Evolutionary conservation across 2,329 filamentous ascomycete species (phyloP), one percentile per base, ranked within the genome.

Genomic region (Sphaerulina vaccinii): DNA sequence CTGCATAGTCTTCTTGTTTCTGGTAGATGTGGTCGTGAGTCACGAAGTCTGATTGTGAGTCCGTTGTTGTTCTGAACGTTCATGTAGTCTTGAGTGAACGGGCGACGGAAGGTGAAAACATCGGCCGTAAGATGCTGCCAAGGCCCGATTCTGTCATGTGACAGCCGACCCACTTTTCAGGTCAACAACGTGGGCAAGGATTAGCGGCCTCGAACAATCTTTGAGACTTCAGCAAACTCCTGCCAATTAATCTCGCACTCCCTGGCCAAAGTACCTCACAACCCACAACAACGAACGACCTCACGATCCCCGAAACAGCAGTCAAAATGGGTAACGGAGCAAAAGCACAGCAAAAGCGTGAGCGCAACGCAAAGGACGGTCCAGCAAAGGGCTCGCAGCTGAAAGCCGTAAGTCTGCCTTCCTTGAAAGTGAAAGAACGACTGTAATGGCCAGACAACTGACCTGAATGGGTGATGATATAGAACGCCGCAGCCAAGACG

Each of bases 401-500:
- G 32, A 62, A 62, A 47, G 47, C 43, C 24, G 57, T 61, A 51
- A 21, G 59, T 55, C 10, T 15, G 19, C 19, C 18, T n/a, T n/a
- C n/a, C n/a, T n/a, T n/a, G 18, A 11, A 18, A 21, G 16, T 22
- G 38, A 19, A 18, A 24, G 13, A n/a, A 32, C 24, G n/a, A 51
- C 46, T 23, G 27, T 38, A 35, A 42, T 54, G 44, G 37, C 9
- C 32, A 4, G 9, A 8, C 10, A 6, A 35, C 33, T 39, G 37
- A 39, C 22, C 19, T 43, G 29, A 37, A 13, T 19, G 36, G 13
- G 10, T 27, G 38, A 5, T 16, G n/a, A 15, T 45, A 11, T 23
- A 88, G 85, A 90, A 90, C 75, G 78, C 80, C 62, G 77, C 84
- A 61, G 87, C 87, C 54, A 87, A 84, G 76, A 85, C 81, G 67